Percentiles rank a stretch among this genome's conserved stretches.
Evolutionary conservation across 345 rosid species (phyloP).

Genomic region (Erodium maritimum): DNA sequence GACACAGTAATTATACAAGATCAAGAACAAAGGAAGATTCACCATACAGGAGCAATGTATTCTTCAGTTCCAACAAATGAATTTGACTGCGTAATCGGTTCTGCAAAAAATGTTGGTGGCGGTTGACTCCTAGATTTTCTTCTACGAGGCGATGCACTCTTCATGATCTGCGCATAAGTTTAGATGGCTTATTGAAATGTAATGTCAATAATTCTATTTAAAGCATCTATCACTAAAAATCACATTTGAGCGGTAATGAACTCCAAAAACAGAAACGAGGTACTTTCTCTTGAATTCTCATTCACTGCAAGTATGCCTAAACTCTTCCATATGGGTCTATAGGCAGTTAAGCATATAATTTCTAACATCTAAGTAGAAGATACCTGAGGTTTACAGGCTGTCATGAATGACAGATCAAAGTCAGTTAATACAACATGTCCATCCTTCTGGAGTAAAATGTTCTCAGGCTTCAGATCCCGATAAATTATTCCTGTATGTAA

Average conservation of each 20-base stretch:
- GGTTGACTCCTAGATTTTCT: slow-evolving; percentile 68
- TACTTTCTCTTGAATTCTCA: not conserved
- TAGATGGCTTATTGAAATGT: too few relatives aligned
- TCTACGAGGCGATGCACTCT: slow-evolving; percentile 35
- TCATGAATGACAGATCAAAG: slow-evolving; percentile 85
- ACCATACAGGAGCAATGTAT: slow-evolving; percentile 88
- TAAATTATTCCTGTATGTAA: slow-evolving; percentile 63
- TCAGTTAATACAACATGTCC: slow-evolving; percentile 80
- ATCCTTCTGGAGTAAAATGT: slow-evolving; percentile 70
- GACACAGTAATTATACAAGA: not conserved
- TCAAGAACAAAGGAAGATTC: slow-evolving; percentile 7
- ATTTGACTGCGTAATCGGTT: slow-evolving; percentile 69
- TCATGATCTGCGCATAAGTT: slow-evolving; percentile 41
- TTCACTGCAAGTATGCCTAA: not conserved
- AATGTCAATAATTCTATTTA: too few relatives aligned
- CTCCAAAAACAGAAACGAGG: not conserved
- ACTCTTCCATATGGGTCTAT: not conserved
- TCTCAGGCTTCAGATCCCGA: slow-evolving; percentile 95
- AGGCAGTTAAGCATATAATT: not conserved
- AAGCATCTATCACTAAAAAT: not conserved
- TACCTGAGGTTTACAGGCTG: slow-evolving; percentile 70
- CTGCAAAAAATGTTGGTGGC: slow-evolving; percentile 75
- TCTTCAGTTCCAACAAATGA: slow-evolving; percentile 97
- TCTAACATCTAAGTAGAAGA: slow-evolving; percentile 1
- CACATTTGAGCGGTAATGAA: not conserved